Percentiles rank a stretch among this genome's conserved stretches.
These are phyloP conservation scores for Ophiostoma sp. DNA, from an alignment of 2,329 filamentous ascomycete species.

Conservation along the genomic window DNA sequence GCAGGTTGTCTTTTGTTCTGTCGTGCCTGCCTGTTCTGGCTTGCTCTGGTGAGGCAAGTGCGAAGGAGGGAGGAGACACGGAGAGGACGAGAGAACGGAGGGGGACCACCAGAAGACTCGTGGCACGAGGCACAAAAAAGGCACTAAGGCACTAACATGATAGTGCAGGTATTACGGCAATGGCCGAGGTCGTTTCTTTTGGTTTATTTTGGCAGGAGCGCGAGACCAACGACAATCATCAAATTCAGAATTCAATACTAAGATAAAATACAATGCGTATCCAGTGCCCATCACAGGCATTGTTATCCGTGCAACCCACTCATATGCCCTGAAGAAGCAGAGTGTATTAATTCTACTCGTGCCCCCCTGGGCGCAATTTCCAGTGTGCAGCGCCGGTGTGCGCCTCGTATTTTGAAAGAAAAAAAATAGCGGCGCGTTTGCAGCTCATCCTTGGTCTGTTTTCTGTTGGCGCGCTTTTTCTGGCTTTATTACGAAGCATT, in stretches of 20 bases:
- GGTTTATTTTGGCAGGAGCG: slow-evolving; percentile 6
- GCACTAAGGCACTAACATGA: slow-evolving; percentile 8
- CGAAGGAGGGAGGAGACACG: neutral
- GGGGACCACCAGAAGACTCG: neutral
- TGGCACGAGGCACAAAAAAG: slow-evolving; percentile 9
- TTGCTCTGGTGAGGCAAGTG: neutral
- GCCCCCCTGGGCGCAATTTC: neutral
- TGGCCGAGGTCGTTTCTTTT: slow-evolving; percentile 5
- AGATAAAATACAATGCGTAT: no score
- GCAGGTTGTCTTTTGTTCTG: neutral
- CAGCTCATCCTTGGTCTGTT: neutral
- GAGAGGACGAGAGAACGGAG: neutral
- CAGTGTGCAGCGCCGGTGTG: neutral
- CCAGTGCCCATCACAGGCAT: neutral
- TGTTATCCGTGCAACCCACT: slow-evolving; percentile 11
- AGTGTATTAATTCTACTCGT: neutral
- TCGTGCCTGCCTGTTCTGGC: slow-evolving; percentile 15
- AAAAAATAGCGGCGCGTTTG: neutral
- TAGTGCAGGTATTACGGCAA: slow-evolving; percentile 3
- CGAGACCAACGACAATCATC: neutral
- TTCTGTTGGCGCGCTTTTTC: neutral
- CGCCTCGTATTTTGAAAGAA: slow-evolving; percentile 6
- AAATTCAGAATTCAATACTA: neutral
- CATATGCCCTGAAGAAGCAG: neutral
- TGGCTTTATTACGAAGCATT: neutral